Base-by-base conservation (phyloP, 805 yeast species). In the Lipomyces orientalis region DNA sequence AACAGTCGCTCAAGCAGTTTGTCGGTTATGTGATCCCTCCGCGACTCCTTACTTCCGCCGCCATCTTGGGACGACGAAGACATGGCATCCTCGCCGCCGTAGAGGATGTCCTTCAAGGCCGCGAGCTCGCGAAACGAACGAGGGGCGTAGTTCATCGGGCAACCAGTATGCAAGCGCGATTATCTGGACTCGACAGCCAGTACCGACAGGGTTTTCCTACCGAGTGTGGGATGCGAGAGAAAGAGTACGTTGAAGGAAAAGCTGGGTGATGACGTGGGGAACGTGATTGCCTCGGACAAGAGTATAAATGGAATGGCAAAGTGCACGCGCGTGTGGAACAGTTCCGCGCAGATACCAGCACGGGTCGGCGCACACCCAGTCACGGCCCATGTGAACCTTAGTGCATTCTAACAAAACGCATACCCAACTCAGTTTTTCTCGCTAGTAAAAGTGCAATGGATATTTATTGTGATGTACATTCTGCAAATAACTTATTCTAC, bases 41-140 rank as follows among this genome's bases (percentile, higher is more conserved):
- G 52, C 25, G 59, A 14, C 34, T 60, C 33, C 29, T 59, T n/a
- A 43, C 2, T 29, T 4, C 51, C 60, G 4, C 61, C 54, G 35
- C 43, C 37, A 1, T 62, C 5, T 4, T 58, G 35, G 22, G 39
- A 54, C 10, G 67, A 6, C 56, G 66, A 22, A 9, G 57, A 9
- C 64, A 19, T 19, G 43, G 61, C 35, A n/a, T 63, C 70, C 22
- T 58, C 69, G 51, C 16, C 25, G 54, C 69, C 70, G 29, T 65
- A 67, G n/a, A 68, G 64, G 10, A 67, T 62, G 55, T 68, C 71
- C 49, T 60, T 63, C 22, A 68, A 59, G n/a, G 70, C 65, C n/a
- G 71, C 22, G 43, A 68, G 43, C 67, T 69, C 71, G 52, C 68
- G 69, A 31, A 69, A 33, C 19, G 69, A 49, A 54, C 69, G 66